Conservation (phyloP, 495 filamentous ascomycete genomes). For the Pseudevernia furfuracea region DNA sequence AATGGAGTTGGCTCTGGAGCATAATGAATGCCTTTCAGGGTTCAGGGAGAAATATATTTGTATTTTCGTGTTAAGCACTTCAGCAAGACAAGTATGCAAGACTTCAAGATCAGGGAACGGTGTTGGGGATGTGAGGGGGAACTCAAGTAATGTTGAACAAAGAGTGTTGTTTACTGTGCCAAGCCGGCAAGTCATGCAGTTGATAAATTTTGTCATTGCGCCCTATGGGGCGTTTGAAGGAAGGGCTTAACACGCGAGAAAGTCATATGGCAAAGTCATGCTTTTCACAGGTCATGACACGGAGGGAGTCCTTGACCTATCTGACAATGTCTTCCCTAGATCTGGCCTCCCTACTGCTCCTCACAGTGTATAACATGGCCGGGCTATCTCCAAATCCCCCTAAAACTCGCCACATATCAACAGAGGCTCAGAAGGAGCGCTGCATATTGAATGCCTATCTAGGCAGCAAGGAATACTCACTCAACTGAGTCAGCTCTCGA, state of each 20-base stretch:
- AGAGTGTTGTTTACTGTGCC: constrained; percentile 11
- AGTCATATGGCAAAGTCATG: not conserved
- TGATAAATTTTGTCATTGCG: not conserved
- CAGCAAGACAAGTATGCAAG: not conserved
- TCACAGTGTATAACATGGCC: not conserved
- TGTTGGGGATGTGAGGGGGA: too few species aligned
- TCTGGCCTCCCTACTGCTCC: not conserved
- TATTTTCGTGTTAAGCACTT: not conserved
- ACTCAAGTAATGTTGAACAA: not conserved
- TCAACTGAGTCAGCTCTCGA: not conserved
- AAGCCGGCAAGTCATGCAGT: constrained; percentile 6
- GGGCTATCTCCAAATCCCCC: too few species aligned
- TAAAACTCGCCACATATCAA: not conserved
- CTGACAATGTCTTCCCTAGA: not conserved
- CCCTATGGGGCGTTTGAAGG: not conserved
- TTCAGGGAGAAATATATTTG: not conserved
- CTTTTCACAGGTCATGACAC: not conserved
- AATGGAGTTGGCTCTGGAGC: not conserved
- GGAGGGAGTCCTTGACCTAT: not conserved
- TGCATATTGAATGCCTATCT: not conserved
- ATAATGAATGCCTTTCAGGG: not conserved
- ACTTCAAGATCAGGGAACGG: not conserved
- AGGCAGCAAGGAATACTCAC: not conserved
- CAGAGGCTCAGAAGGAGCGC: not conserved
- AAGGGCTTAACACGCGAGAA: not conserved